These are phyloP conservation scores for Ophiostoma tasmaniense DNA, from an alignment of 2,329 filamentous ascomycete genomes.

Conservation along the genomic window DNA sequence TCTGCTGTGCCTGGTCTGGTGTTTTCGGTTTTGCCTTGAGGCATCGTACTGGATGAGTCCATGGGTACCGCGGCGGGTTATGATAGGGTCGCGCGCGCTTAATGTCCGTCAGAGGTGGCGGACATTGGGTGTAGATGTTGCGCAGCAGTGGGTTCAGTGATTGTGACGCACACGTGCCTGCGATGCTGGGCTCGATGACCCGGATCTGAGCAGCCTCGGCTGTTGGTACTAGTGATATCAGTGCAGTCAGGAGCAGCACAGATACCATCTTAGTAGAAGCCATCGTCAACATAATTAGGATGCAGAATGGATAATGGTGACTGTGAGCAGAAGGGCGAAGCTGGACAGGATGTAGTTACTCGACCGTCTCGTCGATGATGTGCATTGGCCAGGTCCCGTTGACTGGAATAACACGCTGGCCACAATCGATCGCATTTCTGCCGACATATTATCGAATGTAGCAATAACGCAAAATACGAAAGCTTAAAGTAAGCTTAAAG, in stretches of 20 bases:
- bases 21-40: slow-evolving; percentile 6
- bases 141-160: not conserved
- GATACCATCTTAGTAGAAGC: not conserved
- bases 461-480: not conserved
- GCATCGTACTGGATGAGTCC: slow-evolving; percentile 18
- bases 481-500: not conserved
- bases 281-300: not conserved
- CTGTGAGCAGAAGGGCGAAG: not conserved
- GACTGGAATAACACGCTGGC: not conserved
- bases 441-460: not conserved
- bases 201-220: not conserved
- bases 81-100: slow-evolving; percentile 10
- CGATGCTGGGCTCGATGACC: not conserved
- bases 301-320: not conserved
- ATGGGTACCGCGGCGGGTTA: slow-evolving; percentile 13
- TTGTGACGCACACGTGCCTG: not conserved
- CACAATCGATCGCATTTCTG: not conserved
- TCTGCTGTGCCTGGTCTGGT: not conserved
- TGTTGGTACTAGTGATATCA: not conserved
- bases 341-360: not conserved
- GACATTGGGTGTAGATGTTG: not conserved
- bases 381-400: not conserved
- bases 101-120: slow-evolving; percentile 8
- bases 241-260: not conserved
- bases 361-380: not conserved